Conservation (phyloP, 139 green algal genomes). For the Micromonas pusilla region DNA sequence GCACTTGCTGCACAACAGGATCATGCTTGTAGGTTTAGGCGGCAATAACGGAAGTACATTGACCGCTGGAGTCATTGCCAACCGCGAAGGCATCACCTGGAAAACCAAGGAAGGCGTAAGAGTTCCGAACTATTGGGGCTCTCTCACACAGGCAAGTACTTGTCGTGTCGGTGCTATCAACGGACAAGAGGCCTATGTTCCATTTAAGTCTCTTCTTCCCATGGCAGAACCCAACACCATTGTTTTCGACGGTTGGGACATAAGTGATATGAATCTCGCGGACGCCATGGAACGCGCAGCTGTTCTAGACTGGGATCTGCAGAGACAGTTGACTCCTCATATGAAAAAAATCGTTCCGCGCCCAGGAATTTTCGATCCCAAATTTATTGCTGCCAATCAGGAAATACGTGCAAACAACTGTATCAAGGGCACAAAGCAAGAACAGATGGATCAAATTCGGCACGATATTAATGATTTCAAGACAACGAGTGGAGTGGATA, state of each 20-base stretch:
- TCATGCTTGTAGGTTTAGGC: constrained; percentile 97
- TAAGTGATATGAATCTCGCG: constrained; percentile 83
- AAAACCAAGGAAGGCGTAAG: constrained; percentile 94
- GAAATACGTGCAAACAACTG: constrained; percentile 83
- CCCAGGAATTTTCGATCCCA: constrained; percentile 90
- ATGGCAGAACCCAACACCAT: constrained; percentile 89
- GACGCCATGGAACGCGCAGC: constrained; percentile 71
- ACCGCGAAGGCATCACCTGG: constrained; percentile 87
- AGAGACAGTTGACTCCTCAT: constrained; percentile 89
- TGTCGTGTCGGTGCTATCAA: constrained; percentile 87
- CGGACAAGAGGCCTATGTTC: constrained; percentile 87
- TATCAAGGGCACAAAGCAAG: constrained; percentile 84
- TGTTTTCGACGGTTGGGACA: constrained; percentile 96
- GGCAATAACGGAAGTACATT: constrained; percentile 99
- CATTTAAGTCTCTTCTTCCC: constrained; percentile 70
- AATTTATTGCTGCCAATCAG: constrained; percentile 98
- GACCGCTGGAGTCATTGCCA: constrained; percentile 88
- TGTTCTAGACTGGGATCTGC: constrained; percentile 93
- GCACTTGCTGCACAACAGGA: too few species aligned
- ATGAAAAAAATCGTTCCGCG: constrained; percentile 89
- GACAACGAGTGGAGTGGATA: constrained; percentile 43
- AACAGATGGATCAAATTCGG: constrained; percentile 78
- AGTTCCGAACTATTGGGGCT: constrained; percentile 96
- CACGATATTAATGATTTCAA: constrained; percentile 68
- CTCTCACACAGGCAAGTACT: constrained; percentile 88